phyloP scores from a whole-genome alignment of 2,329 filamentous ascomycete species.

The Trichoderma polysporum region DNA sequence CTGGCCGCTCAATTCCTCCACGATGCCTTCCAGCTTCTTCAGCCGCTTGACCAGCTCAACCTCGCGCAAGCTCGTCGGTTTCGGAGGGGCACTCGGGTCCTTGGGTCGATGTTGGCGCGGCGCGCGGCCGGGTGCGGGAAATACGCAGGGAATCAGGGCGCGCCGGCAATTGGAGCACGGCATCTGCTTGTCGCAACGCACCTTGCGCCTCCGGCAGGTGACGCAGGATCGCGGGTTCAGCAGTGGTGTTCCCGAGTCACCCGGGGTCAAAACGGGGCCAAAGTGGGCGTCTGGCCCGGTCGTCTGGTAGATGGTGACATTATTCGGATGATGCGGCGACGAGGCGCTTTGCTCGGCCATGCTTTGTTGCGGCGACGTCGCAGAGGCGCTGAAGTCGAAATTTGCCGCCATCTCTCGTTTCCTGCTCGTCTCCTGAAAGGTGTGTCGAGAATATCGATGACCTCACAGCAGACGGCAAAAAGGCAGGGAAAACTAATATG shows the following conservation, averaged over 20 bases:
- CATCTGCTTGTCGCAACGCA: conserved; percentile 76
- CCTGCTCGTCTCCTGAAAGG: neutral
- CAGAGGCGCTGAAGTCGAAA: conserved; percentile 29
- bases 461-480: neutral
- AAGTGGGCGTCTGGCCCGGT: conserved; percentile 42
- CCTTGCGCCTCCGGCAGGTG: conserved; percentile 58
- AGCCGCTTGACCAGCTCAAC: conserved; percentile 70
- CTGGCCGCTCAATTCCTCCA: conserved; percentile 66
- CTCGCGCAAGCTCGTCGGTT: conserved; percentile 61
- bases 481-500: neutral
- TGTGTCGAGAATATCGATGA: neutral
- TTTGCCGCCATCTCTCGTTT: conserved; percentile 8
- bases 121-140: conserved; percentile 71
- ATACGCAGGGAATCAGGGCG: conserved; percentile 69
- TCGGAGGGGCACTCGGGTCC: conserved; percentile 61
- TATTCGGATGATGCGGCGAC: conserved; percentile 30
- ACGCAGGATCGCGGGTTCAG: conserved; percentile 52
- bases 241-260: conserved; percentile 34
- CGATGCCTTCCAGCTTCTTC: conserved; percentile 72
- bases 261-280: conserved; percentile 37
- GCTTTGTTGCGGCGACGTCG: conserved; percentile 27
- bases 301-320: conserved; percentile 42
- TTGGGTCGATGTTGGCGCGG: conserved; percentile 66
- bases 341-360: conserved; percentile 20
- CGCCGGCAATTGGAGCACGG: conserved; percentile 74